phyloP scores from a whole-genome alignment of 2,329 filamentous ascomycete genomes.

The Graphiopsis chlorocephala region DNA sequence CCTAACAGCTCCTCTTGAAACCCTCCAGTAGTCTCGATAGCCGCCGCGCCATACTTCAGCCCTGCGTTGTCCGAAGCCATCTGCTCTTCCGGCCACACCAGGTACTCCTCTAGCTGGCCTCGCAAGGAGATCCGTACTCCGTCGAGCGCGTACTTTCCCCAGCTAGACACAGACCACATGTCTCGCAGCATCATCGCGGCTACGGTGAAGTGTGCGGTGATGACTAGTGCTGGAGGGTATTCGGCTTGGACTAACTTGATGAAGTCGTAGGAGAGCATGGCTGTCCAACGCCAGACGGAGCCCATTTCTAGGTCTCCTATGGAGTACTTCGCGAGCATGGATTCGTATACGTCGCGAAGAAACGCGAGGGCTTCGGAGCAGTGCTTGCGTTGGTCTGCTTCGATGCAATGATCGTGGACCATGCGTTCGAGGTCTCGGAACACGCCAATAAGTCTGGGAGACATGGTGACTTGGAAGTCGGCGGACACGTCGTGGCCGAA shows the following conservation, averaged over 20 bases:
- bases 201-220: constrained; percentile 26
- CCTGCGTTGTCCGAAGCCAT: constrained; percentile 14
- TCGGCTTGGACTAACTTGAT: constrained; percentile 20
- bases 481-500: constrained; percentile 12
- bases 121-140: constrained; percentile 19
- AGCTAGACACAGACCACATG: constrained; percentile 24
- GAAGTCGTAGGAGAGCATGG: constrained; percentile 18
- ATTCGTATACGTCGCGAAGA: background rate
- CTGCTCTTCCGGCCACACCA: constrained; percentile 10
- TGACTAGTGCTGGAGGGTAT: constrained; percentile 24
- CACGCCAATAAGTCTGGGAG: background rate
- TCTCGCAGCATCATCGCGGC: constrained; percentile 18
- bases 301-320: constrained; percentile 3
- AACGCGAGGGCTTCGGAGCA: background rate
- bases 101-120: background rate
- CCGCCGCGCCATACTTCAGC: constrained; percentile 6
- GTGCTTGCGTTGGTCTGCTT: constrained; percentile 3
- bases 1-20: background rate
- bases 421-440: constrained; percentile 7
- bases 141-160: constrained; percentile 23
- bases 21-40: constrained; percentile 4
- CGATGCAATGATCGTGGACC: background rate
- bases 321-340: background rate
- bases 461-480: constrained; percentile 9
- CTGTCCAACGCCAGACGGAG: constrained; percentile 14